A percentile compares a stretch with the other conserved stretches of the same genome.
These are phyloP conservation scores for Allomyces arbusculus DNA, from an alignment of 192 early-diverging fungal species.

Conservation along the genomic window DNA sequence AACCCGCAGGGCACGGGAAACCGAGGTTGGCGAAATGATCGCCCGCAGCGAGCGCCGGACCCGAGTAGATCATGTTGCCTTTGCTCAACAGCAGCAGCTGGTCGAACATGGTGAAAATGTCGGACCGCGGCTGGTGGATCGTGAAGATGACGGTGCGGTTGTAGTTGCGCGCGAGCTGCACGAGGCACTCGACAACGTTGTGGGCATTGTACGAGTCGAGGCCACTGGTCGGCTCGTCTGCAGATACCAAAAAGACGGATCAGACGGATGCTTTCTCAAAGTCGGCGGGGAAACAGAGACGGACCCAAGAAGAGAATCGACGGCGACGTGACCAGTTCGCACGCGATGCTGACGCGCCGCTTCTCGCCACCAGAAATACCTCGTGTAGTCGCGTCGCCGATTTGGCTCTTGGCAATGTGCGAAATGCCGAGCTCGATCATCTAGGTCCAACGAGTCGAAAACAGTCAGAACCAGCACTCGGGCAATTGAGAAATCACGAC, in stretches of 20 bases:
- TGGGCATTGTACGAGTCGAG: slow-evolving; percentile 83
- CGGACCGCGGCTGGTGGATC: slow-evolving; percentile 84
- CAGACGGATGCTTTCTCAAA: no score
- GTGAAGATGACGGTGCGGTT: slow-evolving; percentile 72
- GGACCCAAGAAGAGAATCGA: slow-evolving; percentile 65
- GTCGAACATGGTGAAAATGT: slow-evolving; percentile 82
- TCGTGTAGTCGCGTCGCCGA: slow-evolving; percentile 46
- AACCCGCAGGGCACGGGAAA: slow-evolving; percentile 61
- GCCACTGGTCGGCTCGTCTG: slow-evolving; percentile 59
- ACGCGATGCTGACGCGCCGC: slow-evolving; percentile 79
- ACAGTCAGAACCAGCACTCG: no score
- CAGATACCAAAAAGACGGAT: no score
- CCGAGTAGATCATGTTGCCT: slow-evolving; percentile 66
- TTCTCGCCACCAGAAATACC: slow-evolving; percentile 86
- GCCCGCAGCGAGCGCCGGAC: slow-evolving; percentile 37
- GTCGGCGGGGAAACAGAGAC: no score
- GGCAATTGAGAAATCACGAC: no score
- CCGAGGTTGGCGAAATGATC: slow-evolving; percentile 55
- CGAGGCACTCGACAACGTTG: slow-evolving; percentile 80
- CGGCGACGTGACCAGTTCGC: slow-evolving; percentile 76
- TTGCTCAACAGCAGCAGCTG: slow-evolving; percentile 64
- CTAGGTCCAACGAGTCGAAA: not conserved
- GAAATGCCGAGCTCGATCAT: slow-evolving; percentile 75
- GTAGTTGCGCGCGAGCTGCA: slow-evolving; percentile 50
- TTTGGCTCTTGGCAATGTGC: slow-evolving; percentile 54